A percentile compares a stretch with the other conserved stretches of the same genome.
Evolutionary conservation across 1,139 yeast species (phyloP).

Genomic region (Hemisphaericaspora xylanilytica): DNA sequence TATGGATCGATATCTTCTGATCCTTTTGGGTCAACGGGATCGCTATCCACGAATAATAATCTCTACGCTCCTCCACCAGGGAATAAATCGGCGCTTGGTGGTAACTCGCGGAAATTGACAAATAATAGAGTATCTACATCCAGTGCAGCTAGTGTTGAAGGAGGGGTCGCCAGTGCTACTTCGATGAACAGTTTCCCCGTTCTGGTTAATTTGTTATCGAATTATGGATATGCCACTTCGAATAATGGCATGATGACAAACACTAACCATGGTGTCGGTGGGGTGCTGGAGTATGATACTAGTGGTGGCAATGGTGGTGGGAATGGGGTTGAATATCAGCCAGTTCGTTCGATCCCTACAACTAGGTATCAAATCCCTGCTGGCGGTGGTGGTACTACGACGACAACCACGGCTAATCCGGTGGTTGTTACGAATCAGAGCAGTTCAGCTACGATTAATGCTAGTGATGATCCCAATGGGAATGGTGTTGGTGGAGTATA

Average conservation of each 20-base stretch:
- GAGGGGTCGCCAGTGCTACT: too few species aligned
- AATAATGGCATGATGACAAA: background rate
- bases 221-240: background rate
- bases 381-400: too few species aligned
- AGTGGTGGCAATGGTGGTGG: too few species aligned
- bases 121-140: background rate
- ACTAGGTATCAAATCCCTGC: too few species aligned
- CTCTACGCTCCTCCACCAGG: too few species aligned
- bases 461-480: background rate
- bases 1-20: constrained; percentile 15
- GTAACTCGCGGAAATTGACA: too few species aligned
- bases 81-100: too few species aligned
- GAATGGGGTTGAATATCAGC: background rate
- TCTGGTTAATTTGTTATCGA: background rate
- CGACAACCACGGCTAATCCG: too few species aligned
- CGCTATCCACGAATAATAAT: constrained; percentile 13
- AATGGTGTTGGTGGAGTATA: background rate
- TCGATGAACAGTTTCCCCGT: too few species aligned
- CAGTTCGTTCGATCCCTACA: background rate
- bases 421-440: too few species aligned
- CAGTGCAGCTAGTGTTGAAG: background rate
- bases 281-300: too few species aligned
- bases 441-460: background rate
- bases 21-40: constrained; percentile 11
- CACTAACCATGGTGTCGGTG: background rate